A percentile compares a stretch with the other conserved stretches of the same genome.
phyloP scores from a whole-genome alignment of 495 filamentous ascomycete species.

The Annulohypoxylon nitens region DNA sequence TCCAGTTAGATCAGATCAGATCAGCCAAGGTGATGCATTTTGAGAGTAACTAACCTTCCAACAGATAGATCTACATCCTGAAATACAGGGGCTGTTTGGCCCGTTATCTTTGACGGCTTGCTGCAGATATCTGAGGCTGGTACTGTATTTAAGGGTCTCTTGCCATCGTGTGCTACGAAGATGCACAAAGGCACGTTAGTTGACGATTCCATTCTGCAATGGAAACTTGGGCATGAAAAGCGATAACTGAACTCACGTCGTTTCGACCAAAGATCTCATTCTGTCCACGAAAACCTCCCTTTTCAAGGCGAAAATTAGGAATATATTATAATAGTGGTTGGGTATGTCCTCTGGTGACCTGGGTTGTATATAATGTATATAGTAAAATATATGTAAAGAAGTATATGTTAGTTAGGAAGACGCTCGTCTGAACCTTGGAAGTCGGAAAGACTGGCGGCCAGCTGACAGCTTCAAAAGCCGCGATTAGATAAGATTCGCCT shows the following conservation, averaged over 20 bases:
- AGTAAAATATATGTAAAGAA: conserved; percentile 4
- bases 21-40: conserved; percentile 9
- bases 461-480: conserved; percentile 30
- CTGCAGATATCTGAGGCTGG: conserved; percentile 73
- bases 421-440: conserved; percentile 20
- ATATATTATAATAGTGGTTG: not conserved
- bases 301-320: conserved; percentile 12
- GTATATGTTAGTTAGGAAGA: not conserved
- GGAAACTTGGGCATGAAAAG: conserved; percentile 15
- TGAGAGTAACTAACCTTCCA: conserved; percentile 79
- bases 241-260: conserved; percentile 60
- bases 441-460: conserved; percentile 43
- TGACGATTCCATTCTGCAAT: not conserved
- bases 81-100: conserved; percentile 70
- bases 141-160: conserved; percentile 70
- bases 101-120: conserved; percentile 70
- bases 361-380: not conserved
- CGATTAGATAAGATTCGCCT: conserved; percentile 21
- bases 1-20: not conserved
- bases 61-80: conserved; percentile 86
- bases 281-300: conserved; percentile 30
- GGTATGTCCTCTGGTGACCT: not conserved
- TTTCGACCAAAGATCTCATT: conserved; percentile 75
- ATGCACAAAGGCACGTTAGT: conserved; percentile 5
- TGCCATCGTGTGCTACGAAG: conserved; percentile 70